Evolutionary conservation across 2,329 filamentous ascomycete species (phyloP), one percentile per base, ranked within the genome.

Genomic region (Sporothrix globosa): DNA sequence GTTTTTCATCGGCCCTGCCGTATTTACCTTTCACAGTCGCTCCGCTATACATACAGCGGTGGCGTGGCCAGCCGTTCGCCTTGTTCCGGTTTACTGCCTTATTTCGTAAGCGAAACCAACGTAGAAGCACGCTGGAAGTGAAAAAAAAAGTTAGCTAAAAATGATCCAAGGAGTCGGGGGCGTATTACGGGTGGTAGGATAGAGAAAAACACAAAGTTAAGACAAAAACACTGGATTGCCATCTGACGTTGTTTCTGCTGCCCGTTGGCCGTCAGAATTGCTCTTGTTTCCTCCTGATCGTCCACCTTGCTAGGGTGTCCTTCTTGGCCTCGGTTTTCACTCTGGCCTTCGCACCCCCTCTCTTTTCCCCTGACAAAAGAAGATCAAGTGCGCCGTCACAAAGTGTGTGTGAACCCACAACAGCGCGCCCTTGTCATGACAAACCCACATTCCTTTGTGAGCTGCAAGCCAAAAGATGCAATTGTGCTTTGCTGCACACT

Each of bases 391-490:
- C 34, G 7, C 7, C 34, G 5, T 5, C 5, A 9, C 58, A 24
- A 5, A 60, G 14, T 66, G 24, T 66, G 24, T 30, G 24, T 5
- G 44, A 39, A 52, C 24, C 68, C 46, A 46, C 56, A 56, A 21
- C n/a, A 24, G 44, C 39, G 53, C 54, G 69, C 69, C 65, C 53
- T 68, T 58, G 69, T n/a, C 30, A 44, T 70, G 63, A 67, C 61
- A 67, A 60, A 21, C 65, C 27, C 60, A 46, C 46, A 63, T 69
- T 63, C 41, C 56, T 63, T 54, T 63, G 34, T 39, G 27, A 34
- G 39, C 41, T 46, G n/a, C n/a, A 53, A 3, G 56, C 24, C 44
- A 61, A 34, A 63, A 46, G 30, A 63, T 11, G 46, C 34, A 39
- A 44, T 21, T 46, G 39, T 63, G 19, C 39, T 30, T 19, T 21